Evolutionary conservation across 2,329 filamentous ascomycete genomes (phyloP).

Genomic region (Botrytis tulipae): DNA sequence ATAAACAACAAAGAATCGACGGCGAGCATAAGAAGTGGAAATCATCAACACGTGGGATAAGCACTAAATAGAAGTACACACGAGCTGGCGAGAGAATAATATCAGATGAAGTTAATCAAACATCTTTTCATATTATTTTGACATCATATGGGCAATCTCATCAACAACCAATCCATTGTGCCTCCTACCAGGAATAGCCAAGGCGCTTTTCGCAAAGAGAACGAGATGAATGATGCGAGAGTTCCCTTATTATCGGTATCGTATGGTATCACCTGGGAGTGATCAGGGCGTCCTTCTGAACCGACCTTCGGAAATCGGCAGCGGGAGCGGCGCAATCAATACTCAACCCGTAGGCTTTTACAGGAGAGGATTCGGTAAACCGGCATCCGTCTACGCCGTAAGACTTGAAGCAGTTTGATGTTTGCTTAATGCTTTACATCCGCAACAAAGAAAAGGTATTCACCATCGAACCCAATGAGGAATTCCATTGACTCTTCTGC

Average conservation of each 20-base stretch:
- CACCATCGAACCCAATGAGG: background rate
- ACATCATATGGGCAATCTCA: background rate
- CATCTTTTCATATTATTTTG: background rate
- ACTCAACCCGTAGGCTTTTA: background rate
- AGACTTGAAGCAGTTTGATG: background rate
- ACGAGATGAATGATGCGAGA: background rate
- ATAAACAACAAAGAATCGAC: background rate
- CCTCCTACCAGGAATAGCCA: background rate
- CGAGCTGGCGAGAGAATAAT: background rate
- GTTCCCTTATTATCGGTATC: background rate
- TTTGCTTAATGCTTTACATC: background rate
- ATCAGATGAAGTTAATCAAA: background rate
- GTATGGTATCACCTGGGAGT: background rate
- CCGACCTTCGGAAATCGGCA: background rate
- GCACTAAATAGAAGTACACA: constrained; percentile 7
- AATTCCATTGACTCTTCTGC: background rate
- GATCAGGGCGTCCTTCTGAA: background rate
- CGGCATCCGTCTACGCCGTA: background rate
- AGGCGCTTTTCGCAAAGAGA: constrained; percentile 3
- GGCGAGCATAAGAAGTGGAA: constrained; percentile 3
- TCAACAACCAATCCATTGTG: background rate
- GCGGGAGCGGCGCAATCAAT: constrained; percentile 4
- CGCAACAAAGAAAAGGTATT: background rate
- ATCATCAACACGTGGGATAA: constrained; percentile 4
- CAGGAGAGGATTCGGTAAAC: background rate